Evolutionary conservation across 1,284 basidiomycete species (phyloP).

Genomic region (Ustanciosporium gigantosporum): DNA sequence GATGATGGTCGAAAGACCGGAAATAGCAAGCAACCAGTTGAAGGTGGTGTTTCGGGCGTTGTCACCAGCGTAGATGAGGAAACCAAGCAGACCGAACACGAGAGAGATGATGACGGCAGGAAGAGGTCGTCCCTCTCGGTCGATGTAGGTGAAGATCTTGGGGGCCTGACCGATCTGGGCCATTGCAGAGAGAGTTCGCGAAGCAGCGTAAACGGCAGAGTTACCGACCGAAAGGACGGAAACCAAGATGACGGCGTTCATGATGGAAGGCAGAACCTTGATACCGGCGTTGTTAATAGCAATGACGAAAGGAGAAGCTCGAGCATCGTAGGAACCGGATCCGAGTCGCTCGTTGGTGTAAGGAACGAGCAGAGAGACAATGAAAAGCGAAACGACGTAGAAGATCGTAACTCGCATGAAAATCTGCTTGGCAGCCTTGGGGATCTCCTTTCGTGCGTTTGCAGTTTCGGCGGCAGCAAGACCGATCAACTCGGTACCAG

Average conservation of each 20-base stretch:
- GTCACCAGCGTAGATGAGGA: slow-evolving; percentile 61
- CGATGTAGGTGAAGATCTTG: slow-evolving; percentile 62
- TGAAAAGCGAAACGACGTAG: slow-evolving; percentile 66
- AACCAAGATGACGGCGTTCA: slow-evolving; percentile 64
- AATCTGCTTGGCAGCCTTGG: slow-evolving; percentile 64
- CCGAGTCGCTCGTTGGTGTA: slow-evolving; percentile 48
- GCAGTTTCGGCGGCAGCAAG: slow-evolving; percentile 68
- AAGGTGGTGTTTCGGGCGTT: slow-evolving; percentile 60
- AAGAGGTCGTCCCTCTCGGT: slow-evolving; percentile 65
- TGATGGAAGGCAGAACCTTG: slow-evolving; percentile 63
- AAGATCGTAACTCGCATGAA: slow-evolving; percentile 65
- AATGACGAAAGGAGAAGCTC: slow-evolving; percentile 65
- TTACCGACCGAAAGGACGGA: slow-evolving; percentile 63
- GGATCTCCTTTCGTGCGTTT: slow-evolving; percentile 64
- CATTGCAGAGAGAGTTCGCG: slow-evolving; percentile 61
- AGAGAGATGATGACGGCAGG: slow-evolving; percentile 60
- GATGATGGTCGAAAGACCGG: slow-evolving; percentile 65
- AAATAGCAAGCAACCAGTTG: slow-evolving; percentile 64
- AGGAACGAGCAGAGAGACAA: slow-evolving; percentile 67
- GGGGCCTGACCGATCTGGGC: slow-evolving; percentile 63
- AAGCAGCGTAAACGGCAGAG: slow-evolving; percentile 62
- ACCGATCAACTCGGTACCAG: slow-evolving; percentile 68
- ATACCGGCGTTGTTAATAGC: slow-evolving; percentile 63
- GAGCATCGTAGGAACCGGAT: slow-evolving; percentile 60
- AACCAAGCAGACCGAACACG: slow-evolving; percentile 50